Percentiles rank a stretch among this genome's conserved stretches.
These are phyloP conservation scores for Neobulgaria alba DNA, from an alignment of 2,329 filamentous ascomycete species.

Conservation along the genomic window DNA sequence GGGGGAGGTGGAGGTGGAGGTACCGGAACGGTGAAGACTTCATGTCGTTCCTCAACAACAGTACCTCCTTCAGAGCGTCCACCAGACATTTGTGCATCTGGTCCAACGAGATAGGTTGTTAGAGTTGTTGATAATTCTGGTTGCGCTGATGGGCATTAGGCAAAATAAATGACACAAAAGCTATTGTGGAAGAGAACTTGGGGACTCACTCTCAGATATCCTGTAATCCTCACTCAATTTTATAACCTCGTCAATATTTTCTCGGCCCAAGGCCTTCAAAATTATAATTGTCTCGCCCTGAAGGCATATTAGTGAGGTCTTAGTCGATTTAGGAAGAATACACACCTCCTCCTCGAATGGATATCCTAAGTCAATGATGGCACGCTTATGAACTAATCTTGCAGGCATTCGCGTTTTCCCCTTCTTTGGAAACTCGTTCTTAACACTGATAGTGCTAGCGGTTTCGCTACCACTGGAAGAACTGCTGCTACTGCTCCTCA, in stretches of 20 bases:
- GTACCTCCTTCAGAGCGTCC: conserved; percentile 40
- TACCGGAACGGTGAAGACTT: conserved; percentile 32
- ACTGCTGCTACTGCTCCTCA: conserved; percentile 32
- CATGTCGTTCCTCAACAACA: conserved; percentile 39
- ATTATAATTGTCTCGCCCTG: conserved; percentile 76
- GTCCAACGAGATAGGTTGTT: conserved; percentile 19
- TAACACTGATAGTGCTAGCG: conserved; percentile 39
- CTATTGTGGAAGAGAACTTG: conserved; percentile 1
- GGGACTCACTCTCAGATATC: conserved; percentile 37
- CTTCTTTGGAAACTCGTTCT: conserved; percentile 64
- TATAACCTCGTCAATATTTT: conserved; percentile 86
- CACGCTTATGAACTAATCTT: conserved; percentile 69
- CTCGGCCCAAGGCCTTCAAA: conserved; percentile 74
- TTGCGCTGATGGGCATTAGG: conserved; percentile 10
- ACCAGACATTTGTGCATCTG: conserved; percentile 28
- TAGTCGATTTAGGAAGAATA: conserved; percentile 3
- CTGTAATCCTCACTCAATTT: conserved; percentile 72
- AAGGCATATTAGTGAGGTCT: conserved; percentile 26
- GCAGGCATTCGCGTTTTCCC: conserved; percentile 86
- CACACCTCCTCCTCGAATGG: conserved; percentile 78
- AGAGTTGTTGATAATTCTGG: conserved; percentile 13
- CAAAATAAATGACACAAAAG: too few species aligned
- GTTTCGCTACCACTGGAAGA: conserved; percentile 37
- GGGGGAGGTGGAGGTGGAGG: conserved; percentile 18
- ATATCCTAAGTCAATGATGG: conserved; percentile 77